Percentiles rank a stretch among this genome's conserved stretches.
Evolutionary conservation across 148 eudicot genomes (phyloP).

Genomic region (Vaccinium corymbosum): DNA sequence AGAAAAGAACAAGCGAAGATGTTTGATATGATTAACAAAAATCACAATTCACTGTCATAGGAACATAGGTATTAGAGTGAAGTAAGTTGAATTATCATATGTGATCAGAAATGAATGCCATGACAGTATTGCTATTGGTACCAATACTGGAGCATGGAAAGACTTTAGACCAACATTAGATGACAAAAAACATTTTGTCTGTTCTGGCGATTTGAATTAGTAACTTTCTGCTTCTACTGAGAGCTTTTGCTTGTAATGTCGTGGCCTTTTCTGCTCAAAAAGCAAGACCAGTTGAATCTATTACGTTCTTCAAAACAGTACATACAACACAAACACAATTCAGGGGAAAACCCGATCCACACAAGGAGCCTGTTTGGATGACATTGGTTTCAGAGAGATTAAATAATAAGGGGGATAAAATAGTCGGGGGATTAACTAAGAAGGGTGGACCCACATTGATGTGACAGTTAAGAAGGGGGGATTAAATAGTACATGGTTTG

Average conservation of each 20-base stretch:
- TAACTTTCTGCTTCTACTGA: neutral
- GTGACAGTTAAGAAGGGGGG: no score
- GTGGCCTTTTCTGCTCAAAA: neutral
- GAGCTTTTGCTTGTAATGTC: neutral
- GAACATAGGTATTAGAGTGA: neutral
- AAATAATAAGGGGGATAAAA: no score
- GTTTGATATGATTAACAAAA: slow-evolving; percentile 3
- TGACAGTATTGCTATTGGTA: neutral
- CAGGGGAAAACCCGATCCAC: neutral
- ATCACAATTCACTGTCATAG: neutral
- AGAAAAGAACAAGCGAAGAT: neutral
- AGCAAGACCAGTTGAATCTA: neutral
- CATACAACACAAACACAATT: neutral
- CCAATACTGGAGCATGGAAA: neutral
- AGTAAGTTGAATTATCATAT: neutral
- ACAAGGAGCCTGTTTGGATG: neutral
- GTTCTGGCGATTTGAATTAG: neutral
- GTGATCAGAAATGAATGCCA: neutral
- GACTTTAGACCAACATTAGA: neutral
- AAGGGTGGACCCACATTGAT: no score
- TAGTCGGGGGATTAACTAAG: no score
- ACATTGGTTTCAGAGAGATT: no score
- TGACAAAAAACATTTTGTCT: neutral
- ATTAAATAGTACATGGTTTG: no score
- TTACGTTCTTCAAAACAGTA: neutral